A percentile compares a stretch with the other conserved stretches of the same genome.
These are phyloP conservation scores for Lasiodiplodia gonubiensis DNA, from an alignment of 2,329 filamentous ascomycete genomes.

Conservation along the genomic window DNA sequence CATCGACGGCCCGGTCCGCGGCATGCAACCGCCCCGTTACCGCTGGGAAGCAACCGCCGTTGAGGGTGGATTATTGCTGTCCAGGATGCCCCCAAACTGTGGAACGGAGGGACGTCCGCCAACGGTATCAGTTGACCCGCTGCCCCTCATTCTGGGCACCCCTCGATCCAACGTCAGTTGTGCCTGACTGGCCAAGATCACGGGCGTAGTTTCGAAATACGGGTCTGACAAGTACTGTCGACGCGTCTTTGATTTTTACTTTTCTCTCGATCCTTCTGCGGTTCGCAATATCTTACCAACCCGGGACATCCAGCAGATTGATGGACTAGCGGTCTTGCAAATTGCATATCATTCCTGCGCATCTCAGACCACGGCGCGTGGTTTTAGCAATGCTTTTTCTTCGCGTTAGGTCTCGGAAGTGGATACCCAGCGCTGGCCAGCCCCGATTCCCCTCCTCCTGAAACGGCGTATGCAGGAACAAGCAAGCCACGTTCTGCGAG, in stretches of 20 bases:
- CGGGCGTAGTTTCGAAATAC: background rate
- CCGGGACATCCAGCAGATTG: background rate
- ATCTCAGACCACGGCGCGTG: slow-evolving; percentile 11
- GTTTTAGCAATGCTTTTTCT: slow-evolving; percentile 20
- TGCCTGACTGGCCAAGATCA: background rate
- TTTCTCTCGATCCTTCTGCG: background rate
- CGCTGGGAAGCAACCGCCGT: background rate
- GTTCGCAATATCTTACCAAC: background rate
- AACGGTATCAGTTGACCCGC: slow-evolving; percentile 10
- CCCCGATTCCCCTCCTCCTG: slow-evolving; percentile 20
- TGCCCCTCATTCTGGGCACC: slow-evolving; percentile 1
- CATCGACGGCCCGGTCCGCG: slow-evolving; percentile 14
- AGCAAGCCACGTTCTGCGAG: slow-evolving; percentile 21
- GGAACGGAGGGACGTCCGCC: background rate
- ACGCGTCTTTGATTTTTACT: background rate
- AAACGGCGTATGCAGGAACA: slow-evolving; percentile 26
- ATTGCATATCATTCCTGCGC: slow-evolving; percentile 10
- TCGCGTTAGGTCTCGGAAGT: slow-evolving; percentile 18
- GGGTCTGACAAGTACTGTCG: background rate
- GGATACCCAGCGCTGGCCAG: background rate
- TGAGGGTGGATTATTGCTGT: slow-evolving; percentile 6
- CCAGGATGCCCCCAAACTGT: slow-evolving; percentile 4
- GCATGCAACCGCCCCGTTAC: slow-evolving; percentile 3
- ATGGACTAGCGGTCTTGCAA: background rate
- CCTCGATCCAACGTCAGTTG: background rate